Evolutionary conservation across 1,284 basidiomycete genomes (phyloP), one percentile per base, ranked within the genome.

Genomic region (Trichosporon inkin): DNA sequence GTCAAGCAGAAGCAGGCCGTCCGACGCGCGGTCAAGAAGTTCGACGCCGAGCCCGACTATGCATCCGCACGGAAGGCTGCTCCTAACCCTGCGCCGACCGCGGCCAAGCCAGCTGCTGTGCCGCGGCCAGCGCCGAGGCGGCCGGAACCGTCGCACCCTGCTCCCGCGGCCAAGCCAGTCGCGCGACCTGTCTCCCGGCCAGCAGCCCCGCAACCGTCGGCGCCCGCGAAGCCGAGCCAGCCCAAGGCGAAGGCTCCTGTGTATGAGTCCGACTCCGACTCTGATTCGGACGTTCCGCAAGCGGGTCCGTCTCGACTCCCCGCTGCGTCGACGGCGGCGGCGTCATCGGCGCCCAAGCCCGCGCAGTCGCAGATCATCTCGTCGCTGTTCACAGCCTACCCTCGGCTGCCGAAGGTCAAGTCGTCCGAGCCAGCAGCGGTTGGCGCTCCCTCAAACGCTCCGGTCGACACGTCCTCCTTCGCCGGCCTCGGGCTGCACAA

Each of bases 361-460:
- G 22, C 51, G 10, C 44, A 59, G 60, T 49, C 83, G 5, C 90
- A 93, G 71, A 81, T 93, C 62, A 91, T 96, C 67, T 96, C 93
- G 0, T 94, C 92, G 3, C 82, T 97, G 3, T 97, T 97, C 80
- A 86, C 90, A 0, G 89, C 85, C 62, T 74, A 77, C 53, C 71
- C 72, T 0, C 67, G 68, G 10, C 64, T 73, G 7, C 59, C 69
- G 4, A 35, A 35, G 5, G 57, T 64, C 20, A 36, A 52, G 41
- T 8, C 61, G 10, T 35, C 57, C 2, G 51, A 28, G n/a, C 22
- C 34, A 3, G 63, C 68, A 16, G 55, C 65, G 6, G 47, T 79
- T 8, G 73, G 71, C 14, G 80, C 80, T 47, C 91, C 92, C 0
- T 92, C 89, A 65, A 94, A 94, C 82, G 92, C 90, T 0, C 90